These are phyloP conservation scores for Hansenula sp. DNA, from an alignment of 1,139 yeast genomes.

Conservation along the genomic window DNA sequence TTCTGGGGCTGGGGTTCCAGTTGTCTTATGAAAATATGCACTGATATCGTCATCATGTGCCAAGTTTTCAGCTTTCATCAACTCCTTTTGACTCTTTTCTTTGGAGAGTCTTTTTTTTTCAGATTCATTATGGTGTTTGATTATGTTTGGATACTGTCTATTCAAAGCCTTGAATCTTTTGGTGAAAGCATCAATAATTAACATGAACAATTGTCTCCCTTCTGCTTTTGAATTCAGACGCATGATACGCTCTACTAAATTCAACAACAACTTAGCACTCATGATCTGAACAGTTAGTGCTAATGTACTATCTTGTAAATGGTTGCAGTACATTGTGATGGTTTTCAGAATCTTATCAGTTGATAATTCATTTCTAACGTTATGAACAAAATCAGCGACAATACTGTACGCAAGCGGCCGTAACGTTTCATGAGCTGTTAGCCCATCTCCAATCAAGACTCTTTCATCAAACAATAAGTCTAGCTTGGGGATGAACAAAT, in stretches of 20 bases:
- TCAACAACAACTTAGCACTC: constrained; percentile 90
- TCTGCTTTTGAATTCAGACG: constrained; percentile 65
- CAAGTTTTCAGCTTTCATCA: constrained; percentile 33
- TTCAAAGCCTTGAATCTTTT: constrained; percentile 77
- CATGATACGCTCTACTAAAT: constrained; percentile 85
- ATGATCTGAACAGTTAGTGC: constrained; percentile 92
- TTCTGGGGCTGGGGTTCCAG: not conserved
- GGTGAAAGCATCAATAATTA: constrained; percentile 84
- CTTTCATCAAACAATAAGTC: constrained; percentile 83
- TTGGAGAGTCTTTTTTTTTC: constrained; percentile 40
- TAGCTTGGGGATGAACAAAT: constrained; percentile 79
- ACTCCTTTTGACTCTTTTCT: constrained; percentile 41
- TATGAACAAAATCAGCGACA: constrained; percentile 93
- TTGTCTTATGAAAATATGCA: constrained; percentile 7
- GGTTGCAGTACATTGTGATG: constrained; percentile 75
- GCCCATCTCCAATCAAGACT: constrained; percentile 87
- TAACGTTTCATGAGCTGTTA: constrained; percentile 85
- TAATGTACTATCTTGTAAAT: constrained; percentile 76
- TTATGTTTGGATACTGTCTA: constrained; percentile 63
- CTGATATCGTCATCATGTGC: constrained; percentile 23
- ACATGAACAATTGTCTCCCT: constrained; percentile 78
- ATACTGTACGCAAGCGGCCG: constrained; percentile 91
- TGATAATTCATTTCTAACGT: constrained; percentile 80
- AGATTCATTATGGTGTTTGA: constrained; percentile 56
- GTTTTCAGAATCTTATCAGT: constrained; percentile 87